These are phyloP conservation scores for Aotearoamyces nothofagi DNA, from an alignment of 2,329 filamentous ascomycete species.

Conservation along the genomic window DNA sequence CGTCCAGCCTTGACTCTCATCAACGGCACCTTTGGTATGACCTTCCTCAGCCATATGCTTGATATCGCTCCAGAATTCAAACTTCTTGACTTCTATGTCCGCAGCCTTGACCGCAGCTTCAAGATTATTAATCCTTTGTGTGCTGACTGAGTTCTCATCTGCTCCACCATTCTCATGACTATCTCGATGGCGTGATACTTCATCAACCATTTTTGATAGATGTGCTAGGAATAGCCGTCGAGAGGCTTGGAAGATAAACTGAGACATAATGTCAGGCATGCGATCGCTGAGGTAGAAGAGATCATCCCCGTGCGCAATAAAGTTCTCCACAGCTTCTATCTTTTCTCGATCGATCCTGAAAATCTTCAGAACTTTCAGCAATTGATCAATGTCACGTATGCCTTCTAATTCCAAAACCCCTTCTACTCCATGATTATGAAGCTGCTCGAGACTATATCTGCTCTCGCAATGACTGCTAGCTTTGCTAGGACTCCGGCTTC, in stretches of 20 bases:
- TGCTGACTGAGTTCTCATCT: constrained; percentile 18
- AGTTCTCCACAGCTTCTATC: constrained; percentile 67
- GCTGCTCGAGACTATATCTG: constrained; percentile 12
- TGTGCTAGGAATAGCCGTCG: constrained; percentile 59
- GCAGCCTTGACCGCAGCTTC: constrained; percentile 59
- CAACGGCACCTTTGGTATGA: constrained; percentile 18
- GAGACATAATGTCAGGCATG: constrained; percentile 74
- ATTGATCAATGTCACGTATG: constrained; percentile 36
- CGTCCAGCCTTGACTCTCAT: constrained; percentile 15
- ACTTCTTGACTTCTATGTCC: constrained; percentile 61
- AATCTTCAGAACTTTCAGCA: constrained; percentile 52
- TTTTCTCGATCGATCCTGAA: constrained; percentile 84
- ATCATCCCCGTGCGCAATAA: constrained; percentile 60
- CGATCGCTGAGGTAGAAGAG: constrained; percentile 57
- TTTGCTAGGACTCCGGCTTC: constrained; percentile 25
- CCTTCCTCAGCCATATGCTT: constrained; percentile 46
- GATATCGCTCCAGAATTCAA: constrained; percentile 83
- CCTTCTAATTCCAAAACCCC: constrained; percentile 36
- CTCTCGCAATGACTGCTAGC: constrained; percentile 10
- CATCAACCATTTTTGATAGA: constrained; percentile 49
- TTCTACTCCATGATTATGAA: constrained; percentile 12
- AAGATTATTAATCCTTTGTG: constrained; percentile 47
- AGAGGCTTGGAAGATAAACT: constrained; percentile 82
- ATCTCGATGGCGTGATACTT: constrained; percentile 32
- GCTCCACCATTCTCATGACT: constrained; percentile 14